These are phyloP conservation scores for Pichia sp. DNA, from an alignment of 1,139 yeast species.

Conservation along the genomic window DNA sequence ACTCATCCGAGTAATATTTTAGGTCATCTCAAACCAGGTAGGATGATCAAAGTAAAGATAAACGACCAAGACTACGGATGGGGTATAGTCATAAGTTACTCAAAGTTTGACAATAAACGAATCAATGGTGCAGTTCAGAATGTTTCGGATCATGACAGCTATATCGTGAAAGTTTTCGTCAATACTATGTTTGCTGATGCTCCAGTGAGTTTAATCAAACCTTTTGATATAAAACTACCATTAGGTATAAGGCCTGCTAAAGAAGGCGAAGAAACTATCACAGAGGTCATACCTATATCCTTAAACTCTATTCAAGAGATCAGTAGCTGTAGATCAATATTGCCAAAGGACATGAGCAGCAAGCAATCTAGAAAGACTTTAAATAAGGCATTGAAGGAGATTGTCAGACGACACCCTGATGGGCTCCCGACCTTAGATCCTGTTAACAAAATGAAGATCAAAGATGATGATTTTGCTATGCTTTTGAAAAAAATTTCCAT, in stretches of 20 bases:
- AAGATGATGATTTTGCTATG: constrained; percentile 59
- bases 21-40: constrained; percentile 82
- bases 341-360: constrained; percentile 75
- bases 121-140: constrained; percentile 43
- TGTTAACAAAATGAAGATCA: constrained; percentile 82
- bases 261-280: constrained; percentile 62
- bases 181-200: constrained; percentile 72
- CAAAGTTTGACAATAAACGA: constrained; percentile 43
- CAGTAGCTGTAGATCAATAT: constrained; percentile 70
- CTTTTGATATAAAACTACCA: constrained; percentile 67
- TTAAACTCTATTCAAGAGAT: constrained; percentile 66
- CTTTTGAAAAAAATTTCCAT: constrained; percentile 74
- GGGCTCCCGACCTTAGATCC: constrained; percentile 90
- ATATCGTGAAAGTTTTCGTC: constrained; percentile 78
- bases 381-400: constrained; percentile 71
- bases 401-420: constrained; percentile 76
- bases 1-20: constrained; percentile 86
- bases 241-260: constrained; percentile 83
- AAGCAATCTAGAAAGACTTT: constrained; percentile 66
- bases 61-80: constrained; percentile 70
- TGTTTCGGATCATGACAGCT: constrained; percentile 76
- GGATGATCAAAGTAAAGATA: constrained; percentile 64
- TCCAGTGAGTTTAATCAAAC: constrained; percentile 64
- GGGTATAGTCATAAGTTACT: constrained; percentile 81
- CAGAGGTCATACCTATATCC: constrained; percentile 80